Base-by-base conservation (phyloP, 1,139 yeast species). In the Pichia inconspicua region DNA sequence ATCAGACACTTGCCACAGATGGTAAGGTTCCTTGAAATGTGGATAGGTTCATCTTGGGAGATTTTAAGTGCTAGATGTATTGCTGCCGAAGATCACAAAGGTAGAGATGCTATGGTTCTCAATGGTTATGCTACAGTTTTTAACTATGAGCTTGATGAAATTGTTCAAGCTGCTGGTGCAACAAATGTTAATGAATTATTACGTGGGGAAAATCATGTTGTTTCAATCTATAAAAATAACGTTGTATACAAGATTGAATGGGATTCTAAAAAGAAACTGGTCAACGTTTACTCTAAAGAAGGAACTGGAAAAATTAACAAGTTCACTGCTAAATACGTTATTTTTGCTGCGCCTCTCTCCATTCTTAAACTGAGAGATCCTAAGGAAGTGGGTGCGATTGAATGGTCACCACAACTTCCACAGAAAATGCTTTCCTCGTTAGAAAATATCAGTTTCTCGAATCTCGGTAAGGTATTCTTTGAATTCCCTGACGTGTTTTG, bases 331-430 rank as follows among this genome's bases (percentile, higher is more conserved):
- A 76, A 80, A 42, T 80, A 80, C 56, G 67, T 80, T 27, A 70
- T 88, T 12, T 81, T 86, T 4, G 78, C 95, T 0, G 78, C 82
- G n/a, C 96, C 96, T 0, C 79, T 82, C 50, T 82, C 90, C 45
- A 70, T 84, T n/a, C 68, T 87, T 40, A 74, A 70, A 8, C 55
- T 71, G 8, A 58, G 65, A 0, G 69, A 58, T 52, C 41, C 46
- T 15, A 62, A 62, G 27, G 64, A 71, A 41, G 64, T 66, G 30
- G 77, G 77, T 1, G 69, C 55, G 54, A 77, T 87, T 44, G 66
- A 66, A 46, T 87, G 92, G 77, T 60, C 56, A 2, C 90, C 92
- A 0, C 65, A 71, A 8, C 67, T 87, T 38, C 89, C 92, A 0
- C 12, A 43, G 0, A 52, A 59, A 0, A 64, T 86, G 27, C 55